Percentiles rank a stretch among this genome's conserved stretches.
phyloP scores from a whole-genome alignment of 306 rosid species.

The Vigna radiata region DNA sequence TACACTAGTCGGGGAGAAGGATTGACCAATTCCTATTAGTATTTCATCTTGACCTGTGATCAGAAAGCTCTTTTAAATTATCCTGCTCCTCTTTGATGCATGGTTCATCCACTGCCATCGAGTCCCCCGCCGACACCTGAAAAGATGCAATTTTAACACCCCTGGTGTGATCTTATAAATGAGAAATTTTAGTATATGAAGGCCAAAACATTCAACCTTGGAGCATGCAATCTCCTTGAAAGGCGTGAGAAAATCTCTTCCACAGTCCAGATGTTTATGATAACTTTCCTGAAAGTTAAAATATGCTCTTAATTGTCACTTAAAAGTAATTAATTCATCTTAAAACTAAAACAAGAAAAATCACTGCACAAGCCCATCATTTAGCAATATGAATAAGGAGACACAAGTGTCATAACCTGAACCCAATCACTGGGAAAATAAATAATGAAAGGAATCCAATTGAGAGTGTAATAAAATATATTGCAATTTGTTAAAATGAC shows the following conservation, averaged over 20 bases:
- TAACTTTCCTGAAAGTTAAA: constrained; percentile 41
- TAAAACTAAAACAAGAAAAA: constrained; percentile 1
- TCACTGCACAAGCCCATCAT: neutral
- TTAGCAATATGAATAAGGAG: constrained; percentile 17
- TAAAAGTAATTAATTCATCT: constrained; percentile 13
- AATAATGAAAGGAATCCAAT: constrained; percentile 1
- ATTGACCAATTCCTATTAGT: neutral
- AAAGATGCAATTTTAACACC: constrained; percentile 40
- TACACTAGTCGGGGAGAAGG: constrained; percentile 16
- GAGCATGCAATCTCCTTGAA: constrained; percentile 46
- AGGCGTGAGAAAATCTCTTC: constrained; percentile 34
- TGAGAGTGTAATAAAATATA: neutral
- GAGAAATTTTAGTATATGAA: constrained; percentile 2
- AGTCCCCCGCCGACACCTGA: constrained; percentile 40
- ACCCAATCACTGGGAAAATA: neutral
- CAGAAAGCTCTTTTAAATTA: constrained; percentile 43
- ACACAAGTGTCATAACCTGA: neutral
- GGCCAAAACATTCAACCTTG: constrained; percentile 44
- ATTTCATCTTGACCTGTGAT: constrained; percentile 47
- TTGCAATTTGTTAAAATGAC: constrained; percentile 14
- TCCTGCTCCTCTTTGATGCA: constrained; percentile 50
- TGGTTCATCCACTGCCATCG: constrained; percentile 47
- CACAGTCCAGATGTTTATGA: constrained; percentile 41
- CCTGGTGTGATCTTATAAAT: neutral
- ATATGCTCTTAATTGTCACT: constrained; percentile 18